A percentile compares a stretch with the other conserved stretches of the same genome.
phyloP scores from a whole-genome alignment of 192 early-diverging fungal species.

The Umbelopsis sp. region DNA sequence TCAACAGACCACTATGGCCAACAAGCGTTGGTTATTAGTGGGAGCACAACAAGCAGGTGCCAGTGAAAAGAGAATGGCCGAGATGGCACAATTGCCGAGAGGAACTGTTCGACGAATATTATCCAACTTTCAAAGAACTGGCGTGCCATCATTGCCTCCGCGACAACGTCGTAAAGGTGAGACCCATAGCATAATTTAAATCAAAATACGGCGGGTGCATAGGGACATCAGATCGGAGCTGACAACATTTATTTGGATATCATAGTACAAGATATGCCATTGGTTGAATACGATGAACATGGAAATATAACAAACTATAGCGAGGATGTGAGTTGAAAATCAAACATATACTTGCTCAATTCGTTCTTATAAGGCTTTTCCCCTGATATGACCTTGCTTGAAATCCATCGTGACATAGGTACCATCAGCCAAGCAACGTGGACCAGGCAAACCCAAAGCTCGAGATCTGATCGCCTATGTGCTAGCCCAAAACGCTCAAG shows the following conservation, averaged over 20 bases:
- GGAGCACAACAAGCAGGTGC: constrained; percentile 42
- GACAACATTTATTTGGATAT: constrained; percentile 3
- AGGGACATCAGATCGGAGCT: neutral
- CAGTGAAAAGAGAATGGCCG: constrained; percentile 31
- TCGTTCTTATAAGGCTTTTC: neutral
- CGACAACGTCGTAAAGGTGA: constrained; percentile 27
- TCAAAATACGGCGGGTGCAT: neutral
- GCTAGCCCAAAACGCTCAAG: neutral
- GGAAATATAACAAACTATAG: constrained; percentile 33
- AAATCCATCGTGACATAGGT: neutral
- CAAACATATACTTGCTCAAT: neutral
- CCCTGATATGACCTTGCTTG: neutral
- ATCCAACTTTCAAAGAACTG: constrained; percentile 36
- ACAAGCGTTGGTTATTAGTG: constrained; percentile 38
- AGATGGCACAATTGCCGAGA: constrained; percentile 32
- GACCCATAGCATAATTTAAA: neutral
- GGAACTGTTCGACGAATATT: constrained; percentile 39
- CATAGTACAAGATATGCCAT: constrained; percentile 30
- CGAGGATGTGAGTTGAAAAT: constrained; percentile 4
- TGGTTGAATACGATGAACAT: constrained; percentile 39
- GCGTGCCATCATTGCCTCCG: constrained; percentile 31
- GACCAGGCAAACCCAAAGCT: neutral
- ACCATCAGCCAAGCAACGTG: neutral
- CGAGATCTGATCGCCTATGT: constrained; percentile 26
- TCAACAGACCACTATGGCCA: neutral